Evolutionary conservation across 139 green algal species (phyloP), one percentile per base, ranked within the genome.

Genomic region (Volvox reticuliferus): DNA sequence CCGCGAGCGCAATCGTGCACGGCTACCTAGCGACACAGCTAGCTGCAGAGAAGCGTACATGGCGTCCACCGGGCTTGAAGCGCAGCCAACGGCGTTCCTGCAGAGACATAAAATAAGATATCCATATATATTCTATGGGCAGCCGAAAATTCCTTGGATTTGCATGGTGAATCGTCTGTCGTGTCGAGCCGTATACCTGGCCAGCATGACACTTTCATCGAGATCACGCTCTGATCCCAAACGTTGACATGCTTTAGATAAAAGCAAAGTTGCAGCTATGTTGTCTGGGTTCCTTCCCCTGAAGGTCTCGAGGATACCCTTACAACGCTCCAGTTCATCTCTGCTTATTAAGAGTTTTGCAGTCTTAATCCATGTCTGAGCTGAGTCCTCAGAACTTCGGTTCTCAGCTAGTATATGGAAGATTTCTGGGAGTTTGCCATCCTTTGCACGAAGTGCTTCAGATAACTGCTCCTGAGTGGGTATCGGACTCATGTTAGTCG

Each of bases 1-100:
- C n/a, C 86, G 73, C 1, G 73, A 75, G 50, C 82, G 73, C 44
- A 90, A 21, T 1, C 86, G 86, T 16, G 86, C 71, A 2, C 86
- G 86, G 20, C 14, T 62, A 22, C 73, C 86, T 20, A 90, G 73
- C 19, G 86, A 62, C 86, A 90, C 71, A 13, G 86, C 86, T 18
- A 90, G 73, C 50, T 83, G 86, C 30, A 69, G 13, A 19, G 71
- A 22, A 19, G 86, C 86, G 2, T 18, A 19, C 0, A 37, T 6
- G 22, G 0, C 20, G 12, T 90, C 86, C 24, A n/a, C 86, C 1
- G 71, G 30, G 30, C 5, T 76, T 13, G 71, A 63, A 12, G 86
- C 86, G 65, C 65, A 21, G 71, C n/a, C 20, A 19, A 79, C n/a
- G 71, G 71, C 71, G 19, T 79, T 79, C 71, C 32, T 44, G 30